Evolutionary conservation across 495 filamentous ascomycete species (phyloP), one percentile per base, ranked within the genome.

Genomic region (Neurospora terricola): DNA sequence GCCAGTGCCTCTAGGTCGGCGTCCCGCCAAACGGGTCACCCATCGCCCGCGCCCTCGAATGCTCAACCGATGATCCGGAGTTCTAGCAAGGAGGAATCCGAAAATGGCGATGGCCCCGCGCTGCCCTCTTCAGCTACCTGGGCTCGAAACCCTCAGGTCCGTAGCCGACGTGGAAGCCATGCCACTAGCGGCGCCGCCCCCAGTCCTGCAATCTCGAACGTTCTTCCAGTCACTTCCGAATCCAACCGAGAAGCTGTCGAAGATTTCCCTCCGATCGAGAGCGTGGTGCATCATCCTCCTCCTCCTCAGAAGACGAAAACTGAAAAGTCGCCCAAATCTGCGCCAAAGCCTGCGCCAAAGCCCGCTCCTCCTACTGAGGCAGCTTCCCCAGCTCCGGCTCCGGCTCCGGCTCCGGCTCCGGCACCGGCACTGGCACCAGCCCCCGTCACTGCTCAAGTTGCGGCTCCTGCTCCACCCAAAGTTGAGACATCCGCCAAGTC

Each of bases 41-140:
- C 84, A 8, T 83, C 86, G n/a, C 83, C 85, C 10, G 81, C 82
- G 42, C 83, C 85, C 5, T 81, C 90, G 5, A 87, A 88, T 12
- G 84, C 92, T 4, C 92, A 93, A 73, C 86, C 89, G 3, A 93
- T 93, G 91, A 85, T 86, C 69, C 85, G 92, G 43, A 90, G 93
- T 78, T 86, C 87, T 23, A 92, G 93, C 82, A 91, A 90, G 76
- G 93, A 98, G 77, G 93, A 90, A 48, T 87, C 90, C 7, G 84
- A 90, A 70, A 88, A 88, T 75, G 87, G 86, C 43, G 94, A 97
- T 78, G 90, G 91, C 2, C 91, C 96, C 48, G 96, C 94, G 11
- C 86, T 99, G 16, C 96, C 96, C 0, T 91, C 95, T 8, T 93
- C 94, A 7, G 96, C 95, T 5, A 97, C 90, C 78, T 99, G 96